Evolutionary conservation across 2,329 filamentous ascomycete species (phyloP), one percentile per base, ranked within the genome.

Genomic region (Aspergillus viridinutans): DNA sequence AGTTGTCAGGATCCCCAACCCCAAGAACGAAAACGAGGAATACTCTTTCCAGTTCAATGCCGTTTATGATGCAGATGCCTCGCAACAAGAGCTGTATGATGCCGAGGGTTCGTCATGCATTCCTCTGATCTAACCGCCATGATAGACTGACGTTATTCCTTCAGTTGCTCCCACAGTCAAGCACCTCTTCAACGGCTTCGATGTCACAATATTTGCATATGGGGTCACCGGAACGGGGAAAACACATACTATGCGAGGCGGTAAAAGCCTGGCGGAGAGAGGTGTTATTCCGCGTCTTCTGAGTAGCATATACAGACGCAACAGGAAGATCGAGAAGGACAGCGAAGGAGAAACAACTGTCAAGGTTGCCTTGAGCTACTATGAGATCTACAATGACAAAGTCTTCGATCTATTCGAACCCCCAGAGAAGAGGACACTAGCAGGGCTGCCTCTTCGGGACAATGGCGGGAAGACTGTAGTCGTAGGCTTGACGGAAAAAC

Each of bases 341-440:
- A 83, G 86, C 2, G 80, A 81, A 4, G 90, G 87, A 10, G 79
- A 85, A 52, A 92, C 87, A 0, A 81, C 78, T 1, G 90, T 95
- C 23, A 79, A 85, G 8, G 90, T 96, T 17, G 81, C 85, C 12
- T 82, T 97, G 68, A 92, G 90, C 28, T 97, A 97, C 76, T 96
- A 96, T 76, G 92, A 97, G 73, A 96, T 97, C 64, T 97, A 97
- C 76, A 96, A 95, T 73, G 92, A 97, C 78, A 93, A 93, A 71
- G 92, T 96, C 21, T 96, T 88, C 68, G 92, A 97, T 71, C 79
- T 97, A 32, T 90, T 97, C 64, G 90, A 96, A 71, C 81, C 91
- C 0, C 89, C 87, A 0, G 92, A 97, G 72, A 95, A 92, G 78
- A 88, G 94, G 52, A 92, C 89, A 0, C 80, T 90, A 1, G 83